These are phyloP conservation scores for Begonia masoniana DNA, from an alignment of 306 rosid species.

Conservation along the genomic window DNA sequence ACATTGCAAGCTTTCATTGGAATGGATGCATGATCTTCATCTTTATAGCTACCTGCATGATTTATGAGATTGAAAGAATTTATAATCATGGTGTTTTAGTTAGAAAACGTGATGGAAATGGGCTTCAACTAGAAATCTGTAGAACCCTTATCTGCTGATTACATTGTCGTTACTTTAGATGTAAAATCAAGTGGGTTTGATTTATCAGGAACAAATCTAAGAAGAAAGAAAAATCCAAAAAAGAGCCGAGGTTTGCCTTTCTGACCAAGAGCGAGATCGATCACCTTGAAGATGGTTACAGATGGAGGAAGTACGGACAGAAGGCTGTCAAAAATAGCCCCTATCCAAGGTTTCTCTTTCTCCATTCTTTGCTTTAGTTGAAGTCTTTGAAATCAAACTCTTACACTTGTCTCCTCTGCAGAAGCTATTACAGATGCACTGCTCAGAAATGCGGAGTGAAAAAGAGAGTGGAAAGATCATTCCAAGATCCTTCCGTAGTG, in stretches of 20 bases:
- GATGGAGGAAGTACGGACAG: slow-evolving; percentile 97
- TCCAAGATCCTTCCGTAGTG: slow-evolving; percentile 58
- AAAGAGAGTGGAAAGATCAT: slow-evolving; percentile 78
- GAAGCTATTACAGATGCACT: slow-evolving; percentile 83
- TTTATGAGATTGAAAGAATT: too few species aligned
- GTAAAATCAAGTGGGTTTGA: too few species aligned
- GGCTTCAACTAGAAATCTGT: not conserved
- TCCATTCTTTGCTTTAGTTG: not conserved
- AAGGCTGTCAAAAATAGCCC: slow-evolving; percentile 94
- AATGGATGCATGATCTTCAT: too few species aligned
- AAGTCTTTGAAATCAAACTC: not conserved
- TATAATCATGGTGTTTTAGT: too few species aligned
- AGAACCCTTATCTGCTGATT: not conserved
- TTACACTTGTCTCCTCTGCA: slow-evolving; percentile 11
- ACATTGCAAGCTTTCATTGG: too few species aligned
- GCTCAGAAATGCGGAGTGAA: slow-evolving; percentile 66
- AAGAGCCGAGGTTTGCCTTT: slow-evolving; percentile 75
- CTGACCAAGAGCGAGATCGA: slow-evolving; percentile 86
- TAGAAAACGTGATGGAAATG: too few species aligned
- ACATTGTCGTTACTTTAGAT: too few species aligned
- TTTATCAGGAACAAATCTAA: slow-evolving; percentile 42
- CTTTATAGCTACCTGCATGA: too few species aligned
- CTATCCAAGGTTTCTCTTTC: slow-evolving; percentile 51
- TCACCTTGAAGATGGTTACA: slow-evolving; percentile 88
- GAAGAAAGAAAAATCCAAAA: slow-evolving; percentile 69